phyloP scores from a whole-genome alignment of 2,329 filamentous ascomycete species.

The Sporothrix schenckii region DNA sequence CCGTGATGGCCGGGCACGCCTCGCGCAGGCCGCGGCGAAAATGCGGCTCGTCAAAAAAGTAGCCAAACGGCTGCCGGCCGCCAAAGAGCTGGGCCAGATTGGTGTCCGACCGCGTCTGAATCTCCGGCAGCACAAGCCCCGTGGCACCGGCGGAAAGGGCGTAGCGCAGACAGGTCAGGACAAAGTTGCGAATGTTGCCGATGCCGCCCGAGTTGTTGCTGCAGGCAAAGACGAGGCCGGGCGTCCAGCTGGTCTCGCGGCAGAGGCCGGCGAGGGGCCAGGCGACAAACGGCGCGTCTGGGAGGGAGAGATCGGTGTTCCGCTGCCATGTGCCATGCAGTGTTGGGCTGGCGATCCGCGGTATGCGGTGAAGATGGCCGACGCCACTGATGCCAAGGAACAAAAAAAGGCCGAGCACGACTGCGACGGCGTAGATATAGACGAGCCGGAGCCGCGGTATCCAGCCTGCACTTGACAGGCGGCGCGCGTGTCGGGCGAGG shows the following conservation, averaged over 20 bases:
- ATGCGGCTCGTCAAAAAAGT: constrained; percentile 53
- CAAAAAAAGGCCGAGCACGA: neutral
- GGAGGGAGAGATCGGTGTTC: constrained; percentile 43
- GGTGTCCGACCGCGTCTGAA: constrained; percentile 49
- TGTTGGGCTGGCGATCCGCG: neutral
- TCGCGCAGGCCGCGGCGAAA: constrained; percentile 46
- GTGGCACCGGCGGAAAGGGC: constrained; percentile 53
- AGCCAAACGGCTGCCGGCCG: constrained; percentile 47
- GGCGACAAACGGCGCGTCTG: constrained; percentile 49
- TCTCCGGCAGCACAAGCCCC: constrained; percentile 51
- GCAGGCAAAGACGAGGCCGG: constrained; percentile 52
- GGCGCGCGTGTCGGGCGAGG: neutral
- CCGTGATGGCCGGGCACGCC: constrained; percentile 49
- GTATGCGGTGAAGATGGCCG: neutral
- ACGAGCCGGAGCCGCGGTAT: neutral
- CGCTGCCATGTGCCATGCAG: neutral
- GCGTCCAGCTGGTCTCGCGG: constrained; percentile 48
- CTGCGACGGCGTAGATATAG: neutral
- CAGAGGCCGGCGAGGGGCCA: constrained; percentile 52
- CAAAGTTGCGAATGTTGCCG: constrained; percentile 56
- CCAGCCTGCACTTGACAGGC: neutral
- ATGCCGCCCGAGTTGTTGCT: constrained; percentile 57
- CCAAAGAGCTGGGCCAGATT: constrained; percentile 50
- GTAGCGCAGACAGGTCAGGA: constrained; percentile 55
- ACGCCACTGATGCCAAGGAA: neutral